phyloP scores from a whole-genome alignment of 2,329 filamentous ascomycete species.

The Endocalyx cinctus region DNA sequence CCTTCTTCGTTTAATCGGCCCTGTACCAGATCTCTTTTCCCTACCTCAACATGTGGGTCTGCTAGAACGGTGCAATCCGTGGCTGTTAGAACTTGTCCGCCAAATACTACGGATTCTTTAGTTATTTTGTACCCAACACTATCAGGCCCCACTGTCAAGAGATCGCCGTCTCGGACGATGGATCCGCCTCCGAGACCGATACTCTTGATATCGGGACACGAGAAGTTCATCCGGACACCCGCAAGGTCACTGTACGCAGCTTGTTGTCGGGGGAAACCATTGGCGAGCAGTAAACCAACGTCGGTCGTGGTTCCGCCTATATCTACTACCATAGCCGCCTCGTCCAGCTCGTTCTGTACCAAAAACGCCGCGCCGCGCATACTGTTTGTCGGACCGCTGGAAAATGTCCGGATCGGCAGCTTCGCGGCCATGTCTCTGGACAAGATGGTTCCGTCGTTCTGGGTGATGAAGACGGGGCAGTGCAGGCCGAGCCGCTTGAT shows the following conservation, averaged over 20 bases:
- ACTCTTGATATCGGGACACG: constrained; percentile 53
- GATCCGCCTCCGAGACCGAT: constrained; percentile 58
- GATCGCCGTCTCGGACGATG: constrained; percentile 39
- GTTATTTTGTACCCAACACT: constrained; percentile 56
- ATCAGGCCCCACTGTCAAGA: constrained; percentile 52
- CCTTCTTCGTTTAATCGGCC: constrained; percentile 18
- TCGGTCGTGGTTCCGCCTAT: constrained; percentile 65
- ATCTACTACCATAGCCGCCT: constrained; percentile 56
- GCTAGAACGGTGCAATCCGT: constrained; percentile 48
- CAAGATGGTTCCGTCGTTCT: constrained; percentile 60
- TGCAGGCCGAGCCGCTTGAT: constrained; percentile 43
- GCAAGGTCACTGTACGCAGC: constrained; percentile 58
- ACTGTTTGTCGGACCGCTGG: constrained; percentile 59
- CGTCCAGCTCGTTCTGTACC: constrained; percentile 28
- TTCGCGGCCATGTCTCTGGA: constrained; percentile 48
- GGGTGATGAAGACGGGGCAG: constrained; percentile 56
- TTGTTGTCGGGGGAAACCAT: constrained; percentile 59
- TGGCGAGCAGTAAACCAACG: constrained; percentile 55
- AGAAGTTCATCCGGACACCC: constrained; percentile 59
- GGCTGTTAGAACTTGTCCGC: constrained; percentile 51
- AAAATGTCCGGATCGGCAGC: constrained; percentile 58
- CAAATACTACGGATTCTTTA: constrained; percentile 51
- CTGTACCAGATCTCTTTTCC: constrained; percentile 28
- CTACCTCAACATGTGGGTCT: constrained; percentile 32
- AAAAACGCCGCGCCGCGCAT: constrained; percentile 61